Evolutionary conservation across 2,329 filamentous ascomycete genomes (phyloP), one percentile per base, ranked within the genome.

Genomic region (Massarina eburnea): DNA sequence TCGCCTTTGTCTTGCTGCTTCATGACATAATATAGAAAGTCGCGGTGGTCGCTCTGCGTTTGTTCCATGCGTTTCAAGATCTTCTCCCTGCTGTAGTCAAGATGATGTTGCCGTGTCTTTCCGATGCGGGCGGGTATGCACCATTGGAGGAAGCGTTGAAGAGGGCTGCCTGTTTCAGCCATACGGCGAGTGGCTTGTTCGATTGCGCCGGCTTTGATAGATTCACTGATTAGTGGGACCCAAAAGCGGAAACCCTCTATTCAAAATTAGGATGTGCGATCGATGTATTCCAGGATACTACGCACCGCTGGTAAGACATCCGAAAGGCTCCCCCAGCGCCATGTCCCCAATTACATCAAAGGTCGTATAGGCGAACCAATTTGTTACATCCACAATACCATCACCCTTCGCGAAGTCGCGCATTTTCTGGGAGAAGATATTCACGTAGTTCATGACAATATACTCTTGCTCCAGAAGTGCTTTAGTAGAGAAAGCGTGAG

Each of bases 311-410:
- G 35, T 26, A 12, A 61, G 34, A 20, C 58, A 56, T 9, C 54
- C 58, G 35, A 59, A 80, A 0, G 75, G 69, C 4, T 75, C 71
- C 0, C 78, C 78, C 50, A 80, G 79, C 0, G 77, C 75, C 36
- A 80, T 66, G 50, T 76, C 73, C n/a, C 73, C 74, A 47, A 57
- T 56, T 9, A 58, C 38, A 32, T 58, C 55, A 33, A 58, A 56
- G 2, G 55, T 62, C 2, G 43, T 52, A 17, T 50, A 53, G 17
- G 41, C 44, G 20, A 53, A 56, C 52, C 57, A 58, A 17, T 52
- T 43, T 3, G 38, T 43, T 2, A 58, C 40, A 33, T 60, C 50
- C n/a, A 58, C 45, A 18, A 43, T 41, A 19, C 39, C 39, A 9
- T 44, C 42, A 5, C 37, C n/a, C n/a, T n/a, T n/a, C n/a, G n/a